These are phyloP conservation scores for Acacia pycnantha DNA, from an alignment of 331 rosid genomes.

Conservation along the genomic window DNA sequence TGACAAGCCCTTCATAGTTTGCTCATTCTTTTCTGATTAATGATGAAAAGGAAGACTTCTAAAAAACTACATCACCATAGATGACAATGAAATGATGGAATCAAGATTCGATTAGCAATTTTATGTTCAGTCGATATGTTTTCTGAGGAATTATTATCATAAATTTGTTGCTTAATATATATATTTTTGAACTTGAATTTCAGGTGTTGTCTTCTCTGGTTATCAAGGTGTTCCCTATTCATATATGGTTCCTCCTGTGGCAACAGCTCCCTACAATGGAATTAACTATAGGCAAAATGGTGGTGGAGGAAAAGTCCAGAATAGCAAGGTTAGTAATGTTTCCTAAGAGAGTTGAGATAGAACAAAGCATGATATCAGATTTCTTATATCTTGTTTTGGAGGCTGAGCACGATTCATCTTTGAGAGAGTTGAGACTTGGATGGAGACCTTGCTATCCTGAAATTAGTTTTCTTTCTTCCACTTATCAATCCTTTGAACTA, in stretches of 20 bases:
- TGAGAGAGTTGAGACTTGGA: constrained; percentile 11
- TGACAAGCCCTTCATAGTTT: background rate
- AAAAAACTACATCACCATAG: background rate
- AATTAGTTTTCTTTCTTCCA: constrained; percentile 1
- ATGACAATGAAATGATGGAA: constrained; percentile 11
- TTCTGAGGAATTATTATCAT: constrained; percentile 26
- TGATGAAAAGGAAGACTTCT: background rate
- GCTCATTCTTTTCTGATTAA: background rate
- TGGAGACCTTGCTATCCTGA: background rate
- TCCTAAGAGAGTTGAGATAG: constrained; percentile 22
- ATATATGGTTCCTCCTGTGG: constrained; percentile 58
- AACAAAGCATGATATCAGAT: background rate
- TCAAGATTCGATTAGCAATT: constrained; percentile 11
- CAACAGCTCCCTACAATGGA: constrained; percentile 55
- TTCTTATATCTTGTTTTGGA: constrained; percentile 12
- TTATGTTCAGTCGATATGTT: background rate
- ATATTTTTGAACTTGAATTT: constrained; percentile 35
- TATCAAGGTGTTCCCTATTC: constrained; percentile 46
- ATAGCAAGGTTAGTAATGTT: constrained; percentile 61
- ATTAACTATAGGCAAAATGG: constrained; percentile 58
- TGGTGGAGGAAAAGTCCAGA: constrained; percentile 57
- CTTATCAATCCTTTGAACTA: background rate
- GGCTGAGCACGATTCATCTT: constrained; percentile 9
- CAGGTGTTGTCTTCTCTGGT: constrained; percentile 51
- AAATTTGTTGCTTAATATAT: constrained; percentile 37